Base-by-base conservation (phyloP, 1,284 basidiomycete species). In the Tylopilus sp. region DNA sequence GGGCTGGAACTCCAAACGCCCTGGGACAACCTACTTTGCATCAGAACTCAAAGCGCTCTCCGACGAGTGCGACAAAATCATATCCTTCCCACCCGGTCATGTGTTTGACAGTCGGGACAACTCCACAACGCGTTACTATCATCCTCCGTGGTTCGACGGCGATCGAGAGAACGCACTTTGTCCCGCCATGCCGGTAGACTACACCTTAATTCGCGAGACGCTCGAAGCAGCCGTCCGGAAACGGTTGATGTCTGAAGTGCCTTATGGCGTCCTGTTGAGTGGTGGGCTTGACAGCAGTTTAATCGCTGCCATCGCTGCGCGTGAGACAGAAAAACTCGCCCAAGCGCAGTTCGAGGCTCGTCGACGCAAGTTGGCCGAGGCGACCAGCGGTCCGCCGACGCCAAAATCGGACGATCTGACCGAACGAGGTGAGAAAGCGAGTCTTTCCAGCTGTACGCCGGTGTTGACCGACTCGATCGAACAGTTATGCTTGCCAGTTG, bases 161-260 rank as follows among this genome's bases (percentile, higher is more conserved):
- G 89, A 95, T 62, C 70, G 62, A 16, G 76, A 39, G 84, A 88
- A 49, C 75, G 78, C 41, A 70, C 74, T 9, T 67, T 73, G 19
- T 72, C 91, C 94, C 30, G 81, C 81, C 50, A 79, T 74, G 41
- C 64, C 80, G 6, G 81, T 77, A 16, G 85, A 99, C 68, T 74
- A 90, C 51, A 86, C 76, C 16, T 67, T 80, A 30, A 70, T 97
- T 36, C 81, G 94, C 40, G 84, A 91, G 67, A 78, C 86, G 0
- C 79, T 99, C 31, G 97, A 99, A 72, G 86, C 79, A 45, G 92
- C 97, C 11, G 97, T 99, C 38, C 82, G 86, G 61, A 99, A 99
- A 73, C 81, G 97, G 48, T 74, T 99, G 49, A 99, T 99, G 97
- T 93, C 91, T 47, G 97, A 99, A 71, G 97, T 99, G 2, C 97